Conservation (phyloP, 2,329 filamentous ascomycete genomes). For the Aphanoascus verrucosus region DNA sequence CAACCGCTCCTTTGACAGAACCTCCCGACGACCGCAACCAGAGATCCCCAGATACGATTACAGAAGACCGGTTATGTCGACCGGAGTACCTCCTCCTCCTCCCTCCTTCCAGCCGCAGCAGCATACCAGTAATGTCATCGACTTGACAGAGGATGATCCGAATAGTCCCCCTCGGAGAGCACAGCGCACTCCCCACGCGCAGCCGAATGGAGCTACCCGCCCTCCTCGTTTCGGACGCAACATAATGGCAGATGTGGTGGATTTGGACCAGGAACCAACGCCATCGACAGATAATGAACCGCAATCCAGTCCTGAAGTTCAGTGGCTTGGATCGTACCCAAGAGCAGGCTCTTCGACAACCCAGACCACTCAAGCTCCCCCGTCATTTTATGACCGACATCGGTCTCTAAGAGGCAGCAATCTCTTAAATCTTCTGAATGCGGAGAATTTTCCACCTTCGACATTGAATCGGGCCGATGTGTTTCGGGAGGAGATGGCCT, state of each 20-base stretch:
- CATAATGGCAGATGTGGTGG: conserved; percentile 31
- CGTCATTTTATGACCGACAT: not conserved
- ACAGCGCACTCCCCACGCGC: conserved; percentile 11
- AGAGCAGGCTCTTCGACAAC: not conserved
- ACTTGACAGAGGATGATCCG: conserved; percentile 39
- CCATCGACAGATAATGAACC: conserved; percentile 14
- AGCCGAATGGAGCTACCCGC: conserved; percentile 15
- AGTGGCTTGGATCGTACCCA: conserved; percentile 33
- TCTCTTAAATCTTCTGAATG: conserved; percentile 15
- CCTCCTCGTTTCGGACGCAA: conserved; percentile 29
- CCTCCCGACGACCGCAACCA: conserved; percentile 17
- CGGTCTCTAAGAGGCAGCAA: conserved; percentile 6
- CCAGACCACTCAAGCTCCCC: not conserved
- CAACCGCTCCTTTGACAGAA: not conserved
- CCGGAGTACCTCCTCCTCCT: conserved; percentile 24
- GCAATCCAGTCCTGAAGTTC: conserved; percentile 39
- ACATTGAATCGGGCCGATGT: not conserved
- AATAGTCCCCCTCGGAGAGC: conserved; percentile 21
- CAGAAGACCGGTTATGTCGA: conserved; percentile 41
- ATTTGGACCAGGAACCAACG: conserved; percentile 31
- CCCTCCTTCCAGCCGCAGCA: not conserved
- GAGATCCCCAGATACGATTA: conserved; percentile 44
- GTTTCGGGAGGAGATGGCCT: conserved; percentile 14
- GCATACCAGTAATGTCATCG: conserved; percentile 32
- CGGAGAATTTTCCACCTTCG: not conserved